Percentiles rank a stretch among this genome's conserved stretches.
phyloP scores from a whole-genome alignment of 2,329 filamentous ascomycete species.

The Ophiostoma sp. region DNA sequence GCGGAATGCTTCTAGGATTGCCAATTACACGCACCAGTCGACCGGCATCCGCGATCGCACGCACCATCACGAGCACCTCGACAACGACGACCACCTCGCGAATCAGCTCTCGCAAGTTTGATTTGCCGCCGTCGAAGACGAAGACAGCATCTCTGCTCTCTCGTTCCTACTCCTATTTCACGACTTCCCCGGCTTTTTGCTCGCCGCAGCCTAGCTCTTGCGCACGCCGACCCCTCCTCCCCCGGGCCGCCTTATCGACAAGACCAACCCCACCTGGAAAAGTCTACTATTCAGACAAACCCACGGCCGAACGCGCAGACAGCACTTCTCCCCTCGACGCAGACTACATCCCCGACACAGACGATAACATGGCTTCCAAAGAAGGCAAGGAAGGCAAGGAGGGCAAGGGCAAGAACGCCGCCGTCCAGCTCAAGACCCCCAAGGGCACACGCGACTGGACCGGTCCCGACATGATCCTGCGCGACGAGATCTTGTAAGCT shows the following conservation, averaged over 20 bases:
- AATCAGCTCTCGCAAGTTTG: neutral
- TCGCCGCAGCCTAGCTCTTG: slow-evolving; percentile 7
- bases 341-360: neutral
- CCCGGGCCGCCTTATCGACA: slow-evolving; percentile 8
- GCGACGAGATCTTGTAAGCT: slow-evolving; percentile 57
- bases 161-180: neutral
- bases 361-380: slow-evolving; percentile 24
- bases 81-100: neutral
- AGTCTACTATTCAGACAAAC: neutral
- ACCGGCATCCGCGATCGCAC: slow-evolving; percentile 12
- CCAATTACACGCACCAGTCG: slow-evolving; percentile 18
- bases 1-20: slow-evolving; percentile 23
- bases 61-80: slow-evolving; percentile 14
- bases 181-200: neutral
- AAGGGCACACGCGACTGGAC: slow-evolving; percentile 73
- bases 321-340: neutral
- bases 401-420: slow-evolving; percentile 25
- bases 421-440: slow-evolving; percentile 60
- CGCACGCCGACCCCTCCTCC: slow-evolving; percentile 3
- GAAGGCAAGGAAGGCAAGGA: slow-evolving; percentile 21
- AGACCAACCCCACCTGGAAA: slow-evolving; percentile 13
- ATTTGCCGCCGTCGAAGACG: neutral
- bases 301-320: neutral
- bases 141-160: neutral
- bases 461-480: slow-evolving; percentile 61